Percentiles rank a stretch among this genome's conserved stretches.
Evolutionary conservation across 1,284 basidiomycete genomes (phyloP).

Genomic region (Austroboletus novae-zelandiae): DNA sequence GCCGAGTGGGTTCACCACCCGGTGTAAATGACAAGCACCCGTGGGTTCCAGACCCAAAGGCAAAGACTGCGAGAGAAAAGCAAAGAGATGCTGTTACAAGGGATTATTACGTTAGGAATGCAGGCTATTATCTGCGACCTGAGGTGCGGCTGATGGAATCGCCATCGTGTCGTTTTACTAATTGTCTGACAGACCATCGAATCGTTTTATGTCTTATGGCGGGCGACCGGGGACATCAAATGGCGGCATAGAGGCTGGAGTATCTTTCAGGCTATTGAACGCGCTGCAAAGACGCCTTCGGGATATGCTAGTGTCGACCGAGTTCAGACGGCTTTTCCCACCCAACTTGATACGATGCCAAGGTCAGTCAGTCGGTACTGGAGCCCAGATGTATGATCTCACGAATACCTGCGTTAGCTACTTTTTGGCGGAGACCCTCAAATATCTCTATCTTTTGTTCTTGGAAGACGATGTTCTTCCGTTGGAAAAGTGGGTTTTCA

Average conservation of each 20-base stretch:
- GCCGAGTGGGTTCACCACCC: conserved; percentile 47
- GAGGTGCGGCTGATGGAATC: conserved; percentile 45
- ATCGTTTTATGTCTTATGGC: conserved; percentile 68
- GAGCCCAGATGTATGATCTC: background rate
- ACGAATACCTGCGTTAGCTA: conserved; percentile 41
- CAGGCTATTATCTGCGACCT: conserved; percentile 56
- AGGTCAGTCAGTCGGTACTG: conserved; percentile 43
- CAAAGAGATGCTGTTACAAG: conserved; percentile 31
- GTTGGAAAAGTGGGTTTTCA: conserved; percentile 77
- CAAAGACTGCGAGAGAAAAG: conserved; percentile 19
- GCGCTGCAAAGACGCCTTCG: conserved; percentile 47
- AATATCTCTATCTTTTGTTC: conserved; percentile 68
- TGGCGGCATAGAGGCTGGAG: conserved; percentile 80
- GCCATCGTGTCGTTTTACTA: background rate
- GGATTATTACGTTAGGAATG: conserved; percentile 41
- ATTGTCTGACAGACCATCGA: conserved; percentile 54
- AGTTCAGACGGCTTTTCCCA: conserved; percentile 41
- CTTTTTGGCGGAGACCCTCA: conserved; percentile 72
- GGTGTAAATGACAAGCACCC: conserved; percentile 46
- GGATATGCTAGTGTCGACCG: conserved; percentile 59
- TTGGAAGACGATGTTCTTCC: conserved; percentile 57
- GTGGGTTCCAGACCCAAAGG: conserved; percentile 23
- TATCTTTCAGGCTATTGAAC: conserved; percentile 71
- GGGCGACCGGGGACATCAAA: conserved; percentile 60
- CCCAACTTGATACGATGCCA: conserved; percentile 58